Base-by-base conservation (phyloP, 805 yeast genomes). In the Teunomyces aglyptinius region DNA sequence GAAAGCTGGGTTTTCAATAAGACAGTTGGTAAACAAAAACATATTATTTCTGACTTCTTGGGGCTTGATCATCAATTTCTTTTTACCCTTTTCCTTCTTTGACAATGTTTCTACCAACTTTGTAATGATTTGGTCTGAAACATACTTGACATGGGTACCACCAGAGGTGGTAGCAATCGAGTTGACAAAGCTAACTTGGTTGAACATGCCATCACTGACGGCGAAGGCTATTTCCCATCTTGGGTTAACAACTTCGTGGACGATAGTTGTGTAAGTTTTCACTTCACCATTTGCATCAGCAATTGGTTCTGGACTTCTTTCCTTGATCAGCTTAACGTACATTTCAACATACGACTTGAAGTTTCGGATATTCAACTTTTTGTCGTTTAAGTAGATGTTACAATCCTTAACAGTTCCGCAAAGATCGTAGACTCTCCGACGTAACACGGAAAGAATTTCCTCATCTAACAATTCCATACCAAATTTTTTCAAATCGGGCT, bases 211-310 rank as follows among this genome's bases (percentile, higher is more conserved):
- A 59, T 90, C 96, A 36, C 97, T 87, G 4, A 90, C 86, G 1
- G 96, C 92, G 71, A 94, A 92, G 0, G 96, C 99, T 50, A 94
- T 67, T 65, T 94, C 99, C 99, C 99, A 94, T 52, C 97, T 78
- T 48, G 87, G 94, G 58, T 83, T 86, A 38, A 90, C 66, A 38
- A 82, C 79, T 64, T 89, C 94, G 61, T 90, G 87, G 10, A 94
- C 84, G 45, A 94, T 77, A 6, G 75, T 65, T 12, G 72, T 67
- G 49, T 61, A 64, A 32, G 63, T 58, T 41, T 67, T 66, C 22
- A 65, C 71, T 10, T 69, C 76, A 8, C 67, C 61, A 33, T 56
- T 61, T 10, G 28, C 6, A 7, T 60, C 67, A 3, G 52, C 36
- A 12, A 53, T 42, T 6, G 64, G 62, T 32, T 60, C 67, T 3